phyloP scores from a whole-genome alignment of 306 rosid species.

The Abrus precatorius region DNA sequence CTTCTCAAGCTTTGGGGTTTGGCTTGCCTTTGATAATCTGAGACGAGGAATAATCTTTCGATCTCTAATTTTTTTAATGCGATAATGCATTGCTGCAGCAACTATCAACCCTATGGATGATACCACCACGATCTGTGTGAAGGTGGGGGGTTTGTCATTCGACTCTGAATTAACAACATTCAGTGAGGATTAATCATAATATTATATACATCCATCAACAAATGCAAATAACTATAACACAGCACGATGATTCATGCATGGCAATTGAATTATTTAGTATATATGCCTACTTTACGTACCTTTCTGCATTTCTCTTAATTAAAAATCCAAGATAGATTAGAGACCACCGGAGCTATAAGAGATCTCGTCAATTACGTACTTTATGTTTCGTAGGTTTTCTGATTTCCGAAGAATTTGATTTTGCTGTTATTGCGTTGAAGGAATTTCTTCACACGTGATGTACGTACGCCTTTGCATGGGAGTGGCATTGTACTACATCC shows the following conservation, averaged over 20 bases:
- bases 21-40: conserved; percentile 57
- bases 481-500: neutral
- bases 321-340: conserved; percentile 41
- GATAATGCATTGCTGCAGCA: conserved; percentile 72
- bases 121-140: conserved; percentile 69
- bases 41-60: conserved; percentile 72
- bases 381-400: conserved; percentile 16
- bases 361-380: conserved; percentile 20
- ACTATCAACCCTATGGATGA: conserved; percentile 76
- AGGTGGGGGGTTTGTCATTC: conserved; percentile 62
- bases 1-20: conserved; percentile 75
- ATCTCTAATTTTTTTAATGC: conserved; percentile 55
- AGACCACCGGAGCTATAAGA: conserved; percentile 32
- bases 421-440: conserved; percentile 33
- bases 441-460: conserved; percentile 47
- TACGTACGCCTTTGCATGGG: conserved; percentile 28
- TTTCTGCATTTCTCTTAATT: conserved; percentile 61
- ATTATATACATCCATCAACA: too few relatives aligned
- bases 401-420: conserved; percentile 39
- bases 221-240: too few relatives aligned
- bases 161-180: conserved; percentile 48
- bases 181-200: too few relatives aligned
- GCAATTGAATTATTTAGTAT: neutral
- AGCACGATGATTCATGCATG: neutral
- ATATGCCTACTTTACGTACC: conserved; percentile 48